phyloP scores from a whole-genome alignment of 225 moss, liverwort and hornwort species.

The Climacium dendroides region DNA sequence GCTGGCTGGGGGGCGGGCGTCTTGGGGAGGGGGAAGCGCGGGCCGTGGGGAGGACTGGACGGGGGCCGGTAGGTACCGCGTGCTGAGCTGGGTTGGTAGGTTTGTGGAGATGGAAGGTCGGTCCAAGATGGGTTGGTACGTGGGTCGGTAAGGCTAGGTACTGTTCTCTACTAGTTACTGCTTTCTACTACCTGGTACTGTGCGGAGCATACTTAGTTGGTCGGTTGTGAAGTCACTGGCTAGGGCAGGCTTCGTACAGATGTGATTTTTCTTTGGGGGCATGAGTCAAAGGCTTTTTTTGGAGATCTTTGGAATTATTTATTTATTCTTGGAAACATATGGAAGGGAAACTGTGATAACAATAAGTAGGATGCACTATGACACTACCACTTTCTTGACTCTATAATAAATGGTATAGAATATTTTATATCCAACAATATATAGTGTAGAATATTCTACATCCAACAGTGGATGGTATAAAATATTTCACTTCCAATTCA shows the following conservation, averaged over 20 bases:
- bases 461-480: no score
- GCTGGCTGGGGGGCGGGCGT: neutral
- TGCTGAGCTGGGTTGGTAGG: neutral
- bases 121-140: no score
- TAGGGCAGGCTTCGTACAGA: neutral
- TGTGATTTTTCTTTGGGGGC: neutral
- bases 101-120: neutral
- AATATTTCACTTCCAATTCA: no score
- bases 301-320: neutral
- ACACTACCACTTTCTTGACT: neutral
- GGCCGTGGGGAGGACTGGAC: neutral
- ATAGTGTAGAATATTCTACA: neutral
- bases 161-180: neutral
- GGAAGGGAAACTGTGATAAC: neutral
- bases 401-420: no score
- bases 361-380: neutral
- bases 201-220: neutral
- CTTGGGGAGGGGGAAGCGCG: neutral
- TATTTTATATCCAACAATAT: no score
- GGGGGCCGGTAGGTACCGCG: neutral
- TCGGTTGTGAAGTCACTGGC: neutral
- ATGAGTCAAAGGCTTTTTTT: neutral
- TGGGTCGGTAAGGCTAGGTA: neutral
- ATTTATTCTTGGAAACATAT: neutral
- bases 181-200: neutral